Conservation (phyloP, 225 moss, liverwort and hornwort genomes). For the Ulota crispa region DNA sequence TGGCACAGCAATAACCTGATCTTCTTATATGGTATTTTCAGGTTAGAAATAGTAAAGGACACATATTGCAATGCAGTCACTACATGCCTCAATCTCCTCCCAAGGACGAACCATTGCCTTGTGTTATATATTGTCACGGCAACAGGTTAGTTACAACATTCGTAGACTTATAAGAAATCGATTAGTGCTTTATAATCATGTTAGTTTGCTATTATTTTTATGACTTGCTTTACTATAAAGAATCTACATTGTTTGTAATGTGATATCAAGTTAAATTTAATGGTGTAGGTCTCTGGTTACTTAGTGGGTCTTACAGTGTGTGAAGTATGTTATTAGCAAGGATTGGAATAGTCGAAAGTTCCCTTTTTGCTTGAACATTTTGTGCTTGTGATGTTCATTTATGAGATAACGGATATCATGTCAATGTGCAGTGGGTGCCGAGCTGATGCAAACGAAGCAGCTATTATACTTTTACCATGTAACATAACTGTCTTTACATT, state of each 20-base stretch:
- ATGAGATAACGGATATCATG: conserved; percentile 17
- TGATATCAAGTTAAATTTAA: background rate
- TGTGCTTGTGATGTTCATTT: conserved; percentile 8
- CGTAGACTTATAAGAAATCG: background rate
- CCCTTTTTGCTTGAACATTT: background rate
- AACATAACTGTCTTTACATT: conserved; percentile 96
- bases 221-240: background rate
- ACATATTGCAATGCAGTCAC: conserved; percentile 87
- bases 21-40: conserved; percentile 29
- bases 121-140: conserved; percentile 94
- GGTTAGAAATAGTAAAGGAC: conserved; percentile 77
- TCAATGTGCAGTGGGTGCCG: conserved; percentile 82
- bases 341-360: conserved; percentile 1
- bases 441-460: conserved; percentile 99
- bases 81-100: conserved; percentile 78
- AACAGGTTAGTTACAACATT: conserved; percentile 62
- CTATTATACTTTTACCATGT: conserved; percentile 90
- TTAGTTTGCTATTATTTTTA: conserved; percentile 1
- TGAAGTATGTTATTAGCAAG: conserved; percentile 4
- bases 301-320: background rate
- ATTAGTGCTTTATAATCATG: background rate
- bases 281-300: background rate
- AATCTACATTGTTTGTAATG: background rate
- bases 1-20: conserved; percentile 6
- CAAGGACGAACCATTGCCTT: conserved; percentile 78